Conservation (phyloP, 1,139 yeast species). For the Debaryomycetaceae sp. region DNA sequence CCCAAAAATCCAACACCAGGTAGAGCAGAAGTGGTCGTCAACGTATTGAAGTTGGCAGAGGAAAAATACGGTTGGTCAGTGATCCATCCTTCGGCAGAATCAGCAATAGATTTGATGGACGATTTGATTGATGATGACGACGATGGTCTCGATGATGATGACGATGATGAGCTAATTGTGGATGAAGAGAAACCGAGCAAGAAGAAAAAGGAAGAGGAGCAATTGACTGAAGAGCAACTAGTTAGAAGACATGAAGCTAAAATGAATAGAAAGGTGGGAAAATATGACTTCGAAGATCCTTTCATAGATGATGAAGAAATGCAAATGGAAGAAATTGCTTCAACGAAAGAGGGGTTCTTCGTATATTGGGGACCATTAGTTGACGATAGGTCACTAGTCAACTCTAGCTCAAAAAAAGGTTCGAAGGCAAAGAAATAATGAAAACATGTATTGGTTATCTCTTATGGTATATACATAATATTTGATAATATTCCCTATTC, state of each 20-base stretch:
- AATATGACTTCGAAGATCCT: constrained; percentile 91
- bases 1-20: constrained; percentile 55
- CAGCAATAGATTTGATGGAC: constrained; percentile 58
- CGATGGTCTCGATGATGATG: constrained; percentile 59
- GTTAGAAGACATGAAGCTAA: constrained; percentile 41
- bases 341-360: constrained; percentile 93
- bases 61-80: constrained; percentile 81
- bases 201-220: constrained; percentile 37
- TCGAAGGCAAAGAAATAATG: constrained; percentile 17
- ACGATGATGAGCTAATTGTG: constrained; percentile 34
- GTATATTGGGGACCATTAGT: constrained; percentile 93
- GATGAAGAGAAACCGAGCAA: constrained; percentile 34
- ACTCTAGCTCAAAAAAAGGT: constrained; percentile 15
- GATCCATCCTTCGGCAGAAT: constrained; percentile 65
- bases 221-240: constrained; percentile 45
- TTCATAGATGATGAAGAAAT: constrained; percentile 94
- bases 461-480: too few relatives aligned
- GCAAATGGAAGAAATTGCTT: constrained; percentile 86
- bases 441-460: not conserved
- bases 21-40: constrained; percentile 69
- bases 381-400: constrained; percentile 46
- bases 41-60: constrained; percentile 76
- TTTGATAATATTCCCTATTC: not conserved
- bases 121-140: constrained; percentile 60
- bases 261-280: constrained; percentile 72